A percentile compares a stretch with the other conserved stretches of the same genome.
These are phyloP conservation scores for Immersiporthe knoxdaviesiana DNA, from an alignment of 2,329 filamentous ascomycete genomes.

Conservation along the genomic window DNA sequence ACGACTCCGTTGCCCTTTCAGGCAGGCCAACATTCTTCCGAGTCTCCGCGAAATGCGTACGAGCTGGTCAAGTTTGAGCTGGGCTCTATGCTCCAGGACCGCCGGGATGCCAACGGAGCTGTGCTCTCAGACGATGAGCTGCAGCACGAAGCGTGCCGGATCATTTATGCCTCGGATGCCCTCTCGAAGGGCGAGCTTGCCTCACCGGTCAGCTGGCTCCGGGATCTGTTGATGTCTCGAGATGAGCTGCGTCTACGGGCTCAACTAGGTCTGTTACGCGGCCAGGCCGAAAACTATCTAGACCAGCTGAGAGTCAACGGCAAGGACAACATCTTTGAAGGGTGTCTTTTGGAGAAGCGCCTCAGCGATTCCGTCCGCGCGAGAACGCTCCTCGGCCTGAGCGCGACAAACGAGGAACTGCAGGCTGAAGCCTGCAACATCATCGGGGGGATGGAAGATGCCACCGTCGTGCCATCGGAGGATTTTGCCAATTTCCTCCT, in stretches of 20 bases:
- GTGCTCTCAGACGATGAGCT: slow-evolving; percentile 56
- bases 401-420: slow-evolving; percentile 62
- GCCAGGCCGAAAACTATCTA: slow-evolving; percentile 51
- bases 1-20: slow-evolving; percentile 58
- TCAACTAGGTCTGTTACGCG: slow-evolving; percentile 52
- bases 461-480: slow-evolving; percentile 53
- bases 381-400: slow-evolving; percentile 58
- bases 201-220: slow-evolving; percentile 55
- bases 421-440: slow-evolving; percentile 63
- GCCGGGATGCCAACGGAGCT: slow-evolving; percentile 45
- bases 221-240: slow-evolving; percentile 59
- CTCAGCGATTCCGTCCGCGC: slow-evolving; percentile 57
- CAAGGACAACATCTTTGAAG: slow-evolving; percentile 60
- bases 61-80: slow-evolving; percentile 64
- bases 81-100: slow-evolving; percentile 53
- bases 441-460: slow-evolving; percentile 59
- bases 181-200: slow-evolving; percentile 45
- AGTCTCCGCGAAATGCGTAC: slow-evolving; percentile 60
- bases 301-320: slow-evolving; percentile 59
- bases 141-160: slow-evolving; percentile 61
- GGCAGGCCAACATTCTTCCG: slow-evolving; percentile 48
- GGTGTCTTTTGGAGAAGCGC: slow-evolving; percentile 58
- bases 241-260: slow-evolving; percentile 48
- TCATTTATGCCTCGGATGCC: slow-evolving; percentile 59
- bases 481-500: slow-evolving; percentile 59